Conservation (phyloP, 176 grass and related monocot genomes). For the Rhynchospora pubera region DNA sequence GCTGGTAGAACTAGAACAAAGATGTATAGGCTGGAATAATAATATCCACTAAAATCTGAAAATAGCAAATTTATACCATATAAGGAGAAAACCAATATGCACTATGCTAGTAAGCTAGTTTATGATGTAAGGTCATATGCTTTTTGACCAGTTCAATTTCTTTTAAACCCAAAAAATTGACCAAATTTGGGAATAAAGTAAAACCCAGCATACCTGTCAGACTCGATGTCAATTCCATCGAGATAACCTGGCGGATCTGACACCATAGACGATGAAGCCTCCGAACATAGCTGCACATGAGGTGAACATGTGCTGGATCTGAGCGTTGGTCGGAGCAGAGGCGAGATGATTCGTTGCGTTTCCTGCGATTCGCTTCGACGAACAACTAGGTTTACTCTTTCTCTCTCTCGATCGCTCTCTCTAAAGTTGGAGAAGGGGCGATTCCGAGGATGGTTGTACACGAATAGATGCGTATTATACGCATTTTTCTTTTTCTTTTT, state of each 20-base stretch:
- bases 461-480: too few species aligned
- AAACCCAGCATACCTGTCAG: slow-evolving; percentile 35
- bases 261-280: slow-evolving; percentile 51
- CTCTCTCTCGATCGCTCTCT: too few species aligned
- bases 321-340: too few species aligned
- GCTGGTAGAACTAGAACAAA: not conserved
- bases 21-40: not conserved
- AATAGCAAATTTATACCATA: not conserved
- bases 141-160: not conserved
- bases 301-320: too few species aligned
- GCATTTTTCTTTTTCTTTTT: too few species aligned
- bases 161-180: not conserved
- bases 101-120: not conserved
- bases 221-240: slow-evolving; percentile 52
- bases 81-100: not conserved
- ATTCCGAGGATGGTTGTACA: too few species aligned
- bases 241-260: slow-evolving; percentile 75
- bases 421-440: too few species aligned
- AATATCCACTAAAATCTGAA: not conserved
- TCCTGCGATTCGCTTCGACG: too few species aligned
- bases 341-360: too few species aligned
- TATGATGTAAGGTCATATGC: not conserved
- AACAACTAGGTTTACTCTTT: too few species aligned
- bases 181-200: slow-evolving; percentile 11
- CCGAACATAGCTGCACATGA: too few species aligned